These are phyloP conservation scores for Calocera cornea DNA, from an alignment of 768 basidiomycete genomes.

Conservation along the genomic window DNA sequence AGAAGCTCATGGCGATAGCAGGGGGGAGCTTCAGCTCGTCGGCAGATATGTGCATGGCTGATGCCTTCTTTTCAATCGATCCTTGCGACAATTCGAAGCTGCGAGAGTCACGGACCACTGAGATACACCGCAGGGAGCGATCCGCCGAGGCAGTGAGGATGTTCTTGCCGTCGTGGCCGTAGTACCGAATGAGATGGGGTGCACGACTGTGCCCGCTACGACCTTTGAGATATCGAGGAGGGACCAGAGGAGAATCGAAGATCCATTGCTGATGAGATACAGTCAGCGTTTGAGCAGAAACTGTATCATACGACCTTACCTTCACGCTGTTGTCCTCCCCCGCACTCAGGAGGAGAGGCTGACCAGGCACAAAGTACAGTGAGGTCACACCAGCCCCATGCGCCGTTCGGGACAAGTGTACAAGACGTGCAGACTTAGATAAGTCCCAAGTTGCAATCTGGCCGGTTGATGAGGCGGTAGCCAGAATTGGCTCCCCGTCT, in stretches of 20 bases:
- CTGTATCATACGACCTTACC: slow-evolving; percentile 30
- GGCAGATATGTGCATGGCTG: slow-evolving; percentile 59
- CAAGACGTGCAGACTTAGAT: slow-evolving; percentile 59
- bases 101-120: slow-evolving; percentile 86
- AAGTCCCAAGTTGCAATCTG: slow-evolving; percentile 92
- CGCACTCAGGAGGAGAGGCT: slow-evolving; percentile 78
- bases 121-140: slow-evolving; percentile 76
- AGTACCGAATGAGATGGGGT: slow-evolving; percentile 84
- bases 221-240: slow-evolving; percentile 80
- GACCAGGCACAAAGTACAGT: slow-evolving; percentile 84
- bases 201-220: slow-evolving; percentile 86
- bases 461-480: slow-evolving; percentile 73
- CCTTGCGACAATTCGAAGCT: slow-evolving; percentile 94
- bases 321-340: slow-evolving; percentile 94
- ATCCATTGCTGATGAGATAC: slow-evolving; percentile 82
- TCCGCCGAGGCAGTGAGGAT: slow-evolving; percentile 76
- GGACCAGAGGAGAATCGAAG: slow-evolving; percentile 77
- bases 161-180: slow-evolving; percentile 94
- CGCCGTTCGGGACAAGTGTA: slow-evolving; percentile 77
- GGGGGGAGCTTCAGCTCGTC: slow-evolving; percentile 75
- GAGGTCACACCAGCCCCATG: slow-evolving; percentile 76
- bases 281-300: neutral
- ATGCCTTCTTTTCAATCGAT: slow-evolving; percentile 69
- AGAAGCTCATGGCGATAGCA: slow-evolving; percentile 63
- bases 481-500: slow-evolving; percentile 84